Conservation (phyloP, 306 rosid species). For the Trifolium fragiferum region DNA sequence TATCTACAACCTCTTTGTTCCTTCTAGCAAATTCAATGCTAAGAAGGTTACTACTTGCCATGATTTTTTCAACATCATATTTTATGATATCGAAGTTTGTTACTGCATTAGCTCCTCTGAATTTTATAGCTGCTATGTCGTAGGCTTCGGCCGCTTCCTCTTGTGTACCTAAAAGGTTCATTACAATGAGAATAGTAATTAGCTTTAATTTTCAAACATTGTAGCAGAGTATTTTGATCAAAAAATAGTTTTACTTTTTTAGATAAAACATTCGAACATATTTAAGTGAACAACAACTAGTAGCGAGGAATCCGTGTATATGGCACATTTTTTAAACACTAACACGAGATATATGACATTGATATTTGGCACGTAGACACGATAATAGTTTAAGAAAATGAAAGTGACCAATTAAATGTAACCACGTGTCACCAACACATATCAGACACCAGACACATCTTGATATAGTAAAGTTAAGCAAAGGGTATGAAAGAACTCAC, state of each 20-base stretch:
- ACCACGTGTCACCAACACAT: not conserved
- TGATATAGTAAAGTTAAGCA: not conserved
- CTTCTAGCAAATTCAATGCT: constrained; percentile 74
- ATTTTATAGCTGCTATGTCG: constrained; percentile 88
- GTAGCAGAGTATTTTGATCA: too few relatives aligned
- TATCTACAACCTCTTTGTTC: constrained; percentile 48
- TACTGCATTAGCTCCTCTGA: constrained; percentile 81
- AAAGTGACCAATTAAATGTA: not conserved
- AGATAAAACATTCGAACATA: not conserved
- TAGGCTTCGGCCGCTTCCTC: constrained; percentile 98
- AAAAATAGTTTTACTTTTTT: too few relatives aligned
- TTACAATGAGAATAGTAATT: constrained; percentile 23
- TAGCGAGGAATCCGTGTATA: not conserved
- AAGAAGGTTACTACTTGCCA: constrained; percentile 77
- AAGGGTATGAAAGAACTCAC: constrained; percentile 54
- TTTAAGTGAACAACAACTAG: not conserved
- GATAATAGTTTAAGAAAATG: not conserved
- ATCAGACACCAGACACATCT: not conserved
- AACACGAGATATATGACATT: not conserved
- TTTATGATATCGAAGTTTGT: constrained; percentile 87
- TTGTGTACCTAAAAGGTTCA: constrained; percentile 72
- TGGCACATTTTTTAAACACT: not conserved
- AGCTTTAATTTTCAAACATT: not conserved
- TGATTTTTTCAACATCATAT: constrained; percentile 83
- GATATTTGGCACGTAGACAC: not conserved